phyloP scores from a whole-genome alignment of 2,329 filamentous ascomycete species.

The Fusarium siculi region DNA sequence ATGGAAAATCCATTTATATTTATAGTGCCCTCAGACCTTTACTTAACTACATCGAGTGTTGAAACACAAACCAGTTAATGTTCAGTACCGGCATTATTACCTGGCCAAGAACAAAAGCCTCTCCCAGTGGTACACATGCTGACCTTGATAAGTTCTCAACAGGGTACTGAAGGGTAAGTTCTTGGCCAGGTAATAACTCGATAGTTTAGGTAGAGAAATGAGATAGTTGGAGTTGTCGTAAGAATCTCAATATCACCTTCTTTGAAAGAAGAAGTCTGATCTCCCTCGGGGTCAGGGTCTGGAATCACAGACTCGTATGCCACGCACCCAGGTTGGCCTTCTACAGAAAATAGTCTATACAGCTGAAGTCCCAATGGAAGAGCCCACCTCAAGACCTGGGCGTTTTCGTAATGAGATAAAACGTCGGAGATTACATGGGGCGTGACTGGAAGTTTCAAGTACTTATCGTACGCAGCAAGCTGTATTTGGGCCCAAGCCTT shows the following conservation, averaged over 20 bases:
- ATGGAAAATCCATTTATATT: not conserved
- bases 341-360: not conserved
- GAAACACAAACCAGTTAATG: accelerated
- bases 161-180: accelerated
- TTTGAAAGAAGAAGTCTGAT: accelerated
- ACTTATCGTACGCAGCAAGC: accelerated
- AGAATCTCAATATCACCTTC: not conserved
- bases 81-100: accelerated
- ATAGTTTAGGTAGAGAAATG: too few species aligned
- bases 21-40: accelerated
- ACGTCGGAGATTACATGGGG: not conserved
- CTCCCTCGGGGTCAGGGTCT: accelerated
- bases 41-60: accelerated
- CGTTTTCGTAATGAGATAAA: not conserved
- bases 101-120: not conserved
- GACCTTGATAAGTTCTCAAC: accelerated
- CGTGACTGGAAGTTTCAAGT: not conserved
- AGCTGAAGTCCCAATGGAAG: not conserved
- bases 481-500: accelerated
- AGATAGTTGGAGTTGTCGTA: too few species aligned
- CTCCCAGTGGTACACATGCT: accelerated
- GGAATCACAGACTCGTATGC: not conserved
- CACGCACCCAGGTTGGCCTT: accelerated
- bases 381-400: accelerated
- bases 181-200: too few species aligned